Percentiles rank a stretch among this genome's conserved stretches.
Evolutionary conservation across 2,329 filamentous ascomycete genomes (phyloP).

Genomic region (Fusarium paranaense): DNA sequence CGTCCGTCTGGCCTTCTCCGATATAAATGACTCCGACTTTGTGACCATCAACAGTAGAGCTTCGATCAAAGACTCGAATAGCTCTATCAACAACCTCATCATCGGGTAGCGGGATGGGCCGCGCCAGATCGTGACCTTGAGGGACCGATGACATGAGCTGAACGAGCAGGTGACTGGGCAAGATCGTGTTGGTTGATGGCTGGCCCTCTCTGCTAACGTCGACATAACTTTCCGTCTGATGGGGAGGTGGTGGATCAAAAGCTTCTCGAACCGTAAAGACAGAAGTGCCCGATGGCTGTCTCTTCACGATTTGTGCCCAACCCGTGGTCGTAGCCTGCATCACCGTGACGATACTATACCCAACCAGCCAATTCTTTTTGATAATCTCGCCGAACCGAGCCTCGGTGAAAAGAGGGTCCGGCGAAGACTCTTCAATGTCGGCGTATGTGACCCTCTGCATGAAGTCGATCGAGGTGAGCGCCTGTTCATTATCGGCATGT

Average conservation of each 20-base stretch:
- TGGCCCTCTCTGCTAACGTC: slow-evolving; percentile 64
- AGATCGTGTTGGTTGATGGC: slow-evolving; percentile 67
- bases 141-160: slow-evolving; percentile 74
- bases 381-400: slow-evolving; percentile 74
- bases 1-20: slow-evolving; percentile 84
- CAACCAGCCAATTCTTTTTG: slow-evolving; percentile 78
- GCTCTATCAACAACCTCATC: slow-evolving; percentile 78
- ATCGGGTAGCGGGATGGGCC: slow-evolving; percentile 80
- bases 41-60: slow-evolving; percentile 91
- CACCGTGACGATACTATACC: slow-evolving; percentile 79
- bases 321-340: slow-evolving; percentile 76
- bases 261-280: slow-evolving; percentile 70
- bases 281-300: slow-evolving; percentile 76
- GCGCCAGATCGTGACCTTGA: slow-evolving; percentile 67
- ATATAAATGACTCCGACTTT: slow-evolving; percentile 97
- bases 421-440: slow-evolving; percentile 81
- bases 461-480: slow-evolving; percentile 92
- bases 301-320: slow-evolving; percentile 77
- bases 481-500: slow-evolving; percentile 88
- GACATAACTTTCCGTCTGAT: slow-evolving; percentile 62
- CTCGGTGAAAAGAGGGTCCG: slow-evolving; percentile 73
- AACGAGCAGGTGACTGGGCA: slow-evolving; percentile 80
- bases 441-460: slow-evolving; percentile 91
- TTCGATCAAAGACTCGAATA: slow-evolving; percentile 85
- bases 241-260: slow-evolving; percentile 68